Conservation (phyloP, 169 alveolate species). For the Hammondia hammondi region DNA sequence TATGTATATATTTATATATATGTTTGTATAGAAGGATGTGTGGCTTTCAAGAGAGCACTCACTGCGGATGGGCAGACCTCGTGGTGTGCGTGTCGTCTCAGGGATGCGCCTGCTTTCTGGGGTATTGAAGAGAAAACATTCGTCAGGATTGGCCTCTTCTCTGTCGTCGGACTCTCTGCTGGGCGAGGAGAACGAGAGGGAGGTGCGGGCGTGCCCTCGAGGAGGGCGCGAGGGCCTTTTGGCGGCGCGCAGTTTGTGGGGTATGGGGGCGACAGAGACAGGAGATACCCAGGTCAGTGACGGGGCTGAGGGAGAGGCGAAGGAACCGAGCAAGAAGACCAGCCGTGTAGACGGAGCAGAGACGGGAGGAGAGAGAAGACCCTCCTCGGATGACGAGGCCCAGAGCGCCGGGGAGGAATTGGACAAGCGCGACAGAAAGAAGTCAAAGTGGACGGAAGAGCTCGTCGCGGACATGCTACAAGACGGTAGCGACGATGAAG, state of each 20-base stretch:
- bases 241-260: not conserved
- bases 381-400: not conserved
- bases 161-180: not conserved
- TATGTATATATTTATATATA: not conserved
- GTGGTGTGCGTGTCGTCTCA: not conserved
- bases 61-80: no score
- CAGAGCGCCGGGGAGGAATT: not conserved
- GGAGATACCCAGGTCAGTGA: not conserved
- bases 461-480: not conserved
- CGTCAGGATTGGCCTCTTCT: not conserved
- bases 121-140: not conserved
- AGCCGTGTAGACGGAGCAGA: not conserved
- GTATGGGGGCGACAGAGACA: not conserved
- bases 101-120: slow-evolving; percentile 33
- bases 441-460: not conserved
- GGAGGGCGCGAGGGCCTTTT: not conserved
- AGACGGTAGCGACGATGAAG: not conserved
- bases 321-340: not conserved
- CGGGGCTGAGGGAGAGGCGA: not conserved
- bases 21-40: not conserved
- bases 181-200: not conserved
- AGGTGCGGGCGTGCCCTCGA: not conserved
- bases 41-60: no score
- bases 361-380: not conserved
- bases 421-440: not conserved